These are phyloP conservation scores for Botrytis hyacinthi DNA, from an alignment of 2,329 filamentous ascomycete species.

Conservation along the genomic window DNA sequence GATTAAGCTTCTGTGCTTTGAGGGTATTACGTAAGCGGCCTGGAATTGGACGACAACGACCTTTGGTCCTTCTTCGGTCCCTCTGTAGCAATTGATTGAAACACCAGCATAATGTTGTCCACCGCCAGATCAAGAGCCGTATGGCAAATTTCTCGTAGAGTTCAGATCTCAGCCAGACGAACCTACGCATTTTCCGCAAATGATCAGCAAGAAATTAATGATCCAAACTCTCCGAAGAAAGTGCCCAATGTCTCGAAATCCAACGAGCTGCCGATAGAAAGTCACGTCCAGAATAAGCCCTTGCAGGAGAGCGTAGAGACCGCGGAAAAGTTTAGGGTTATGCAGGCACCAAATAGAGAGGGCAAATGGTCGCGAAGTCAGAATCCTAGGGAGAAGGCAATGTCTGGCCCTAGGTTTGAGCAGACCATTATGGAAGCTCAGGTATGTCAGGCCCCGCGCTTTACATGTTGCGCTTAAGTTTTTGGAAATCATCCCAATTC, in stretches of 20 bases:
- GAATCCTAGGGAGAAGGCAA: slow-evolving; percentile 74
- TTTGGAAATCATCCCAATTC: not conserved
- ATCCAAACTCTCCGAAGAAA: slow-evolving; percentile 47
- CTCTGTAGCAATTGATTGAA: slow-evolving; percentile 31
- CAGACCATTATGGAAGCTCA: slow-evolving; percentile 92
- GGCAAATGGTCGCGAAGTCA: slow-evolving; percentile 85
- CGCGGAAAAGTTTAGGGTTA: slow-evolving; percentile 33
- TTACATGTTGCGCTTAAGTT: not conserved
- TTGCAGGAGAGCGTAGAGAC: slow-evolving; percentile 55
- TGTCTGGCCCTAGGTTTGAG: slow-evolving; percentile 94
- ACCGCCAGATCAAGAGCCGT: slow-evolving; percentile 42
- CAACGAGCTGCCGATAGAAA: slow-evolving; percentile 54
- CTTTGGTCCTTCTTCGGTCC: not conserved
- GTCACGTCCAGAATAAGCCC: slow-evolving; percentile 49
- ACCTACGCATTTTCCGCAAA: slow-evolving; percentile 48
- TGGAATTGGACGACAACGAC: slow-evolving; percentile 16
- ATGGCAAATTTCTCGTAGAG: slow-evolving; percentile 42
- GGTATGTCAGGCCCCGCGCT: slow-evolving; percentile 53
- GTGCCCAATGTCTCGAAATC: slow-evolving; percentile 58
- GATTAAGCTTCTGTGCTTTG: slow-evolving; percentile 19
- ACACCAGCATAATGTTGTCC: slow-evolving; percentile 43
- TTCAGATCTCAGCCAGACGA: slow-evolving; percentile 32
- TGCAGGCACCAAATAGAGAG: slow-evolving; percentile 82
- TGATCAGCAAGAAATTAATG: slow-evolving; percentile 42
- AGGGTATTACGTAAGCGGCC: slow-evolving; percentile 11